Base-by-base conservation (phyloP, 805 yeast species). In the Cyberlindnera misumaiensis region DNA sequence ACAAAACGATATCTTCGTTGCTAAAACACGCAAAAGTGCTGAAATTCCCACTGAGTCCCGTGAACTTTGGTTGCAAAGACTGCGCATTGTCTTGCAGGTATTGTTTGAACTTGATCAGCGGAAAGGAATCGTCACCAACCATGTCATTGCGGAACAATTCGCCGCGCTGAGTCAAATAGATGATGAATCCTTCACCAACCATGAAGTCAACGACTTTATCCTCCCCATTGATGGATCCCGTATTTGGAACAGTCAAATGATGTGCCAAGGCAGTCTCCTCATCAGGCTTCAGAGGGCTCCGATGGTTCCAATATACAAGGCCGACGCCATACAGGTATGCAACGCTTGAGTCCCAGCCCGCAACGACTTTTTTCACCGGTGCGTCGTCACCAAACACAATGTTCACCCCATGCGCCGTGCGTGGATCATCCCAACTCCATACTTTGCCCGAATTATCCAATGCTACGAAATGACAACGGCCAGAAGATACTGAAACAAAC, bases 261-360 rank as follows among this genome's bases (percentile, higher is more conserved):
- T 62, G 48, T 0, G 76, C 79, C 13, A 56, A 43, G 0, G 66
- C 64, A 4, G 53, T 42, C 8, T 39, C 33, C 11, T 60, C 55
- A 20, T 57, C 60, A 34, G 59, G 51, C 15, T 38, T 42, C 7
- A 65, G 26, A 2, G 60, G 46, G 4, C 49, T 49, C 32, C 72
- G 56, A 24, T 31, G 20, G 16, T 4, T 12, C 34, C 89, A 81
- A 13, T 73, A 65, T 0, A 79, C 67, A 18, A 83, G 54, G 0
- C 89, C 87, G 34, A 69, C 60, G 6, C 60, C 59, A 14, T 62
- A 62, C 3, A 77, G 58, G 34, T 67, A 63, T 15, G 74, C 73
- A 30, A 75, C 73, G 36, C 75, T 72, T 12, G 70, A 56, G 41
- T 72, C 69, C 90, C 90, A 83, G 0, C 90, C 93, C 13, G 85